A percentile compares a stretch with the other conserved stretches of the same genome.
Conservation (phyloP, 257 asterid species). For the Salvia splendens region DNA sequence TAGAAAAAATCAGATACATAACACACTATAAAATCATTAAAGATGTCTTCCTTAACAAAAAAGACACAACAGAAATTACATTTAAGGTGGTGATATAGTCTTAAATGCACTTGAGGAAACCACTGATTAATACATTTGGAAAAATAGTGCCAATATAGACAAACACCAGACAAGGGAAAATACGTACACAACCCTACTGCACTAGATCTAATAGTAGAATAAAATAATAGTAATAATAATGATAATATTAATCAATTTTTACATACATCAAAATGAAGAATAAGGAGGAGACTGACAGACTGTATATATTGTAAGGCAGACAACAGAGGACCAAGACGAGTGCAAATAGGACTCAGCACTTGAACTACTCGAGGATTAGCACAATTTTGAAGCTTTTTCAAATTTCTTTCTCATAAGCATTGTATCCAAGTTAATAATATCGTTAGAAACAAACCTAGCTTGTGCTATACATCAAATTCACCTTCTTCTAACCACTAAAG, state of each 20-base stretch:
- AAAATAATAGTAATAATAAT: too few species aligned
- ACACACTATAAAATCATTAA: slow-evolving; percentile 23
- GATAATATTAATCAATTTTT: not conserved
- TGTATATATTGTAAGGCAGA: not conserved
- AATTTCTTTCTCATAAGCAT: too few species aligned
- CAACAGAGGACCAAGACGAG: not conserved
- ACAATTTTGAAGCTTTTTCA: not conserved
- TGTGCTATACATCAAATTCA: not conserved
- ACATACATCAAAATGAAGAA: slow-evolving; percentile 2
- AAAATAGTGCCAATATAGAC: slow-evolving; percentile 1
- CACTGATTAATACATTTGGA: slow-evolving; percentile 6
- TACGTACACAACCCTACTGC: not conserved
- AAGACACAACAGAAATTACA: not conserved
- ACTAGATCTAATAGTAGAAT: not conserved
- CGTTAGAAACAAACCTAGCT: not conserved
- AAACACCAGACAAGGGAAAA: slow-evolving; percentile 4
- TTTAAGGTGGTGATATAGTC: not conserved
- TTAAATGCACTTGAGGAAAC: slow-evolving; percentile 5
- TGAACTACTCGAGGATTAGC: slow-evolving; percentile 3
- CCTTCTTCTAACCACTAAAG: not conserved
- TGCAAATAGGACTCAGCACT: not conserved
- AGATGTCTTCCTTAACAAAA: slow-evolving; percentile 3
- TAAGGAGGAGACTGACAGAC: not conserved
- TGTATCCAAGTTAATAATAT: not conserved
- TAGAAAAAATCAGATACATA: slow-evolving; percentile 26